These are phyloP conservation scores for Phlegmacium glaucopus DNA, from an alignment of 768 basidiomycete species.

Conservation along the genomic window DNA sequence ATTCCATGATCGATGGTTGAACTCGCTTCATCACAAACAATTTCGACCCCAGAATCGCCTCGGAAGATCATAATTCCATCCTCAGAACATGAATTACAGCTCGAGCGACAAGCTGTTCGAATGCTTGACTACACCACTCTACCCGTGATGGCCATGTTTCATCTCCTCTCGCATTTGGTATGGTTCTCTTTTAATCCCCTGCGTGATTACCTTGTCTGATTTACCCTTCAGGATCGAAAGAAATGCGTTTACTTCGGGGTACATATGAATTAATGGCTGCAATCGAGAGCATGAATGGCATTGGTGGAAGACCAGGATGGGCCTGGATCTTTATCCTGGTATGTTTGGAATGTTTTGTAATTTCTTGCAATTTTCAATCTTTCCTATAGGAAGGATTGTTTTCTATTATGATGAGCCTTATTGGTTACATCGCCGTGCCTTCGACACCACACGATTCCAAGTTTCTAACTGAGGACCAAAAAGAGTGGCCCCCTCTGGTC, in stretches of 20 bases:
- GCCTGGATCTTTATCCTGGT: constrained; percentile 59
- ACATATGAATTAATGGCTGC: constrained; percentile 26
- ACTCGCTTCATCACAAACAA: too few species aligned
- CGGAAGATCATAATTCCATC: too few species aligned
- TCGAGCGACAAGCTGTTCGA: constrained; percentile 17
- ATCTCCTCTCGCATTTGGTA: constrained; percentile 35
- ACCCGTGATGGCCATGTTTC: constrained; percentile 36
- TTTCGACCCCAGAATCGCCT: too few species aligned
- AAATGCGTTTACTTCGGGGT: not conserved
- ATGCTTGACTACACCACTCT: constrained; percentile 30
- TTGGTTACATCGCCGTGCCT: constrained; percentile 36
- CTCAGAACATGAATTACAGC: too few species aligned
- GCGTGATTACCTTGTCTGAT: not conserved
- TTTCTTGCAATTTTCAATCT: not conserved
- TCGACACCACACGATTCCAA: constrained; percentile 27
- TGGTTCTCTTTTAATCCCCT: not conserved
- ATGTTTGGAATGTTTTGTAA: not conserved
- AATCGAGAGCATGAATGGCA: constrained; percentile 54
- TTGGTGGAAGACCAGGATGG: constrained; percentile 53
- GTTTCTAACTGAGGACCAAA: constrained; percentile 28
- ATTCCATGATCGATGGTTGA: too few species aligned
- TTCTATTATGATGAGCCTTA: constrained; percentile 43
- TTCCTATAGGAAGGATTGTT: constrained; percentile 41
- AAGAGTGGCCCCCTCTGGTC: constrained; percentile 26
- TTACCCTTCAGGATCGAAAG: constrained; percentile 22